Percentiles rank a stretch among this genome's conserved stretches.
Conservation (phyloP, 768 basidiomycete species). For the Dacryopinax primogenitus region DNA sequence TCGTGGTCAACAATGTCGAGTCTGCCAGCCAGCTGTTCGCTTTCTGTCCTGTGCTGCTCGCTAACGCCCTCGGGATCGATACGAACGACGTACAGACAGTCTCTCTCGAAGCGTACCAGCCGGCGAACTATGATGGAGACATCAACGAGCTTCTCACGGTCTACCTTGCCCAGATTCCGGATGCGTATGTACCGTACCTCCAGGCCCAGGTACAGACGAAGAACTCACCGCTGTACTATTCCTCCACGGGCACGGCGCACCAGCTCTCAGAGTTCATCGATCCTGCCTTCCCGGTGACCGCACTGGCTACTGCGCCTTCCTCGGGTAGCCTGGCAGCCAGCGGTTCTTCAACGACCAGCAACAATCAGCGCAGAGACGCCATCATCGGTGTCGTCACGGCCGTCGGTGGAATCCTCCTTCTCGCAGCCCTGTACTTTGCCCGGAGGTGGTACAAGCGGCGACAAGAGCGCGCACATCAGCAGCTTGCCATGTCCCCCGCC, state of each 20-base stretch:
- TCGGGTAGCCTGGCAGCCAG: slow-evolving; percentile 19
- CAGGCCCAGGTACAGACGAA: slow-evolving; percentile 42
- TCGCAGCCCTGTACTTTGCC: slow-evolving; percentile 59
- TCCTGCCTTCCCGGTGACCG: slow-evolving; percentile 45
- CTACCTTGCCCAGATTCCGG: slow-evolving; percentile 59
- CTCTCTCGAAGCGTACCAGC: slow-evolving; percentile 59
- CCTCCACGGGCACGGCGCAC: slow-evolving; percentile 34
- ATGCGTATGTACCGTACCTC: slow-evolving; percentile 32
- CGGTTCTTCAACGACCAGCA: slow-evolving; percentile 14
- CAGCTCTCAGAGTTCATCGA: slow-evolving; percentile 58
- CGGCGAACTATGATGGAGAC: slow-evolving; percentile 45
- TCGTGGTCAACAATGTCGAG: slow-evolving; percentile 44
- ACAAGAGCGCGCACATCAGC: slow-evolving; percentile 54
- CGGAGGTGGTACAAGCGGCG: slow-evolving; percentile 55
- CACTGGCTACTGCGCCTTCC: slow-evolving; percentile 23
- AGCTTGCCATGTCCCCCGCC: slow-evolving; percentile 31
- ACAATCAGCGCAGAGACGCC: slow-evolving; percentile 52
- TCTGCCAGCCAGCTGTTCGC: slow-evolving; percentile 68
- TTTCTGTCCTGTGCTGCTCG: slow-evolving; percentile 44
- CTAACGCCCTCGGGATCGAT: slow-evolving; percentile 34
- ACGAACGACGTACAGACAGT: slow-evolving; percentile 33
- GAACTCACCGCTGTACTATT: slow-evolving; percentile 54
- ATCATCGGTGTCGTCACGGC: slow-evolving; percentile 85
- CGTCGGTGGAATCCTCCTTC: slow-evolving; percentile 61
- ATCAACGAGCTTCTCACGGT: slow-evolving; percentile 45